Evolutionary conservation across 768 basidiomycete genomes (phyloP).

Genomic region (Suillus weaverae): DNA sequence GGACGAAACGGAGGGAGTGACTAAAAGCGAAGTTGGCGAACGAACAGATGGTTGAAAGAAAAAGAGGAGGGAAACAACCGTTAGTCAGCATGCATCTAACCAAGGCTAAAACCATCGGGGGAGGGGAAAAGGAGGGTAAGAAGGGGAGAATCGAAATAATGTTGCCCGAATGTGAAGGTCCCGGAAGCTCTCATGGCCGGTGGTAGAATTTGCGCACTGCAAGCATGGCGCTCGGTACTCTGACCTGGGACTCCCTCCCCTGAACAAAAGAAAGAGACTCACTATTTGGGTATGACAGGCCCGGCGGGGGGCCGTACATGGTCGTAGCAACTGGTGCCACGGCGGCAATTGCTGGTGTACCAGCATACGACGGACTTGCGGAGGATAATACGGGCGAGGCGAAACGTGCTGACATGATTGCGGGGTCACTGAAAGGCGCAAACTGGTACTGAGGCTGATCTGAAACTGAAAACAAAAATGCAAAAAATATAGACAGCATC

Average conservation of each 20-base stretch:
- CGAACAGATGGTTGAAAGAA: slow-evolving; percentile 28
- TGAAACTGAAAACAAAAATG: slow-evolving; percentile 26
- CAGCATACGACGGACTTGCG: slow-evolving; percentile 13
- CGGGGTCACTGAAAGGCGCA: slow-evolving; percentile 64
- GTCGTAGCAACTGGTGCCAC: slow-evolving; percentile 7
- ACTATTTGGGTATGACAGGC: slow-evolving; percentile 57
- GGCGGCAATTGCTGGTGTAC: slow-evolving; percentile 9
- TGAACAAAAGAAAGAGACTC: slow-evolving; percentile 59
- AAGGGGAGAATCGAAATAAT: slow-evolving; percentile 36
- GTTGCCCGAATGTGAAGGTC: slow-evolving; percentile 11
- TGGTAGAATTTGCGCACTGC: slow-evolving; percentile 84
- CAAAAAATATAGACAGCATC: slow-evolving; percentile 13
- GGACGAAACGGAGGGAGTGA: slow-evolving; percentile 39
- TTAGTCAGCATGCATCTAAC: slow-evolving; percentile 35
- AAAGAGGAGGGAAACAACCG: slow-evolving; percentile 16
- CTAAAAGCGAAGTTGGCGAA: slow-evolving; percentile 42
- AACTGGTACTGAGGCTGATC: slow-evolving; percentile 39
- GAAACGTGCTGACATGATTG: slow-evolving; percentile 77
- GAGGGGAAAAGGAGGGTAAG: slow-evolving; percentile 23
- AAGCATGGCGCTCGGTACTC: slow-evolving; percentile 88
- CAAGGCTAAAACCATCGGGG: slow-evolving; percentile 29
- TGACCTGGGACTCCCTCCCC: slow-evolving; percentile 80
- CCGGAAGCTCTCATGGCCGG: slow-evolving; percentile 57
- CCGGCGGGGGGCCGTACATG: slow-evolving; percentile 62
- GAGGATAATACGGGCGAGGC: slow-evolving; percentile 39